Evolutionary conservation across 257 asterid genomes (phyloP).

Genomic region (Solanum arcanum): DNA sequence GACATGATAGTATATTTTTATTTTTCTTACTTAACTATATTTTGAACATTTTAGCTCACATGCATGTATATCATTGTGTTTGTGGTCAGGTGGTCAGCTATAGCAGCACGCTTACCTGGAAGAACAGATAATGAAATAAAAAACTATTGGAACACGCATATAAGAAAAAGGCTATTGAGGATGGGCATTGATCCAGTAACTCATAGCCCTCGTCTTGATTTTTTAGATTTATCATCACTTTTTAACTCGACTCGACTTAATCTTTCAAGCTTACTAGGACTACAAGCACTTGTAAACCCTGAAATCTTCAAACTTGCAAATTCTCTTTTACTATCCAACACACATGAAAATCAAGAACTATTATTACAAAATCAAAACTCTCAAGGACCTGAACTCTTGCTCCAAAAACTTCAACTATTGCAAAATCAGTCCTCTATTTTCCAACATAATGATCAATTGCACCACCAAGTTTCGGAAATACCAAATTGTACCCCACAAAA

Average conservation of each 20-base stretch:
- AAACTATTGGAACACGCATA: slow-evolving; percentile 79
- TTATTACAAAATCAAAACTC: slow-evolving; percentile 22
- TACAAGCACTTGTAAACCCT: slow-evolving; percentile 63
- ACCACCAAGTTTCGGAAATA: slow-evolving; percentile 21
- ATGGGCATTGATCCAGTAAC: slow-evolving; percentile 85
- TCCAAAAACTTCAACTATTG: slow-evolving; percentile 23
- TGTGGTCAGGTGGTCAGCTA: slow-evolving; percentile 58
- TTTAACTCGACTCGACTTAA: slow-evolving; percentile 46
- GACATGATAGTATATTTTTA: background rate
- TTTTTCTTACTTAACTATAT: background rate
- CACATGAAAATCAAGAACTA: slow-evolving; percentile 17
- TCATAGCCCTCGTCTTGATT: slow-evolving; percentile 66
- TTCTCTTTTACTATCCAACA: slow-evolving; percentile 21
- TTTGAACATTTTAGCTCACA: background rate
- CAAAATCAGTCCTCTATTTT: slow-evolving; percentile 23
- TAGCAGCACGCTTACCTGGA: slow-evolving; percentile 74
- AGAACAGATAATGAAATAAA: slow-evolving; percentile 84
- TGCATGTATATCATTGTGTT: background rate
- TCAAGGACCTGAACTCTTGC: slow-evolving; percentile 17
- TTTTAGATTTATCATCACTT: slow-evolving; percentile 52
- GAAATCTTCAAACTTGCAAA: slow-evolving; percentile 38
- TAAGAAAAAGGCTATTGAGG: slow-evolving; percentile 56
- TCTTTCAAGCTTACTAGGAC: slow-evolving; percentile 40
- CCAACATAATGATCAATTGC: slow-evolving; percentile 35
- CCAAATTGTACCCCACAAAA: slow-evolving; percentile 12